Base-by-base conservation (phyloP, 1,284 basidiomycete species). In the Phellopilus nigrolimitatus region DNA sequence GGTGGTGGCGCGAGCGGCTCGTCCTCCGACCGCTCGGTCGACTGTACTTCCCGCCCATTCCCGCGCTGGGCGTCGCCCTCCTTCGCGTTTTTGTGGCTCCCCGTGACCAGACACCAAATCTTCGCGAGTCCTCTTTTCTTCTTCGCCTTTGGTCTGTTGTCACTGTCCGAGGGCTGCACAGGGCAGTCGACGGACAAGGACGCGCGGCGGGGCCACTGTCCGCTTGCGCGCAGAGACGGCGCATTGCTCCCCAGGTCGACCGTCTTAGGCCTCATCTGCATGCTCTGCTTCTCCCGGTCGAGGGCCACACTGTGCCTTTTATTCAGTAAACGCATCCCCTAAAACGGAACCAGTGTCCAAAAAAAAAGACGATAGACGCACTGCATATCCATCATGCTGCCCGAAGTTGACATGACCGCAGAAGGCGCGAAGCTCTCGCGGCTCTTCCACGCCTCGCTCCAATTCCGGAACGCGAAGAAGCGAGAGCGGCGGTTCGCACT, bases 331-430 rank as follows among this genome's bases (percentile, higher is more conserved):
- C 45, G 38, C 52, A 39, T 42, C 49, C 15, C 49, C 46, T 31
- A 28, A 41, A 49, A 54, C 33, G 56, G 28, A 15, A 21, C 22
- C 37, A 36, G 50, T 43, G 56, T 22, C 15, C 7, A 49, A 38
- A 40, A 13, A 37, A 41, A 53, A 55, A 48, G 40, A 34, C 30
- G 28, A 44, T 40, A 48, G 19, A 84, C 90, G 62, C 70, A 93
- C 91, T 94, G 91, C 91, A 94, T 93, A 65, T 94, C 88, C 63
- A 93, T 74, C 89, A 94, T 91, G 63, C 91, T 89, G 50, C 84
- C 84, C 3, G 82, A 83, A 63, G 84, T 79, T 4, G 89, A 47
- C 41, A 47, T 49, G 13, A 51, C 39, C 41, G 24, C 91, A 25
- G 87, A 88, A 13, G 78, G 74, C 1, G 86, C 84, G 40, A 91